Base-by-base conservation (phyloP, 345 rosid species). In the Hibiscus trionum region DNA sequence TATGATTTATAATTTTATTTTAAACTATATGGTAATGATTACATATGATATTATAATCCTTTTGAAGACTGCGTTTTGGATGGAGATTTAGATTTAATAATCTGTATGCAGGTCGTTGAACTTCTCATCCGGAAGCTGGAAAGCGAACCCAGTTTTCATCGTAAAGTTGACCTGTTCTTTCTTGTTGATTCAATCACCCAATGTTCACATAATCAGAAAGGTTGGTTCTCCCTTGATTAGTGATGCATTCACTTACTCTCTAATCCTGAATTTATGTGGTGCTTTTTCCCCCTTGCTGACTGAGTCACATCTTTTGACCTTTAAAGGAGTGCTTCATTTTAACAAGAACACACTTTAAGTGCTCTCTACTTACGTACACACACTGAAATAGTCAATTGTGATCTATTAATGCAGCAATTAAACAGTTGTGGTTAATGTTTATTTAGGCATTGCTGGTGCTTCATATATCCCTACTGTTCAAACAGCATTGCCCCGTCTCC, bases 131-230 rank as follows among this genome's bases (percentile, higher is more conserved):
- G 83, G 49, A 95, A 92, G 82, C 82, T 95, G 84, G 97, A 90
- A 84, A 83, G 74, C 75, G 99, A 92, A 83, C 84, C 96, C 72
- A 90, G 85, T 79, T 92, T 80, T 74, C 88, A 83, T 75, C 89
- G 97, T 58, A 92, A 87, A 83, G 91, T 95, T 81, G 93, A 95
- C 83, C 75, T 95, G 69, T 92, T 95, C 82, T 92, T 95, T 82
- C 97, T 92, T 21, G 94, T 95, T 72, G 98, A 95, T 82, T 95
- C 99, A 35, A 95, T 95, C 79, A 90, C 90, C 63, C 99, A 92
- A 64, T 85, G 96, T 79, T 95, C 99, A 14, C 90, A 89, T 75
- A 92, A 76, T 80, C 99, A 95, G 79, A 92, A 90, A 87, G 98
- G 98, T 83, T 52, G 50, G 72, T 67, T 29, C 33, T 42, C 24